Evolutionary conservation across 108 stramenopile species (phyloP), one percentile per base, ranked within the genome.

Genomic region (Schizochytrium sp.): DNA sequence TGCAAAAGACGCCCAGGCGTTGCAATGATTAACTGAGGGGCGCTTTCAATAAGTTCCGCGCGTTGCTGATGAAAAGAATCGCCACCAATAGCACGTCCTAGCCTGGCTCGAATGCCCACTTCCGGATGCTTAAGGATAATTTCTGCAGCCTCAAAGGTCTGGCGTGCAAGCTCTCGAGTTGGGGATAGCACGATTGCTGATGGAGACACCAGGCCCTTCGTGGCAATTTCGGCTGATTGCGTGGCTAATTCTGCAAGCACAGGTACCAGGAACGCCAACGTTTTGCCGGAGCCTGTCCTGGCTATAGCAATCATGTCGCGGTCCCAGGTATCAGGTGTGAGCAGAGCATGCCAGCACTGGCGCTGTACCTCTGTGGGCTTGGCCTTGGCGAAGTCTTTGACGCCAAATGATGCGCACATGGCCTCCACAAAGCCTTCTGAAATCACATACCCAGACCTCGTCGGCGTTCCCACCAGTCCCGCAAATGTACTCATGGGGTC

Each of bases 261-360:
- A 19, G 94, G 94, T 3, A 94, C 61, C 50, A 90, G 49, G 58
- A 94, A 94, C 12, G 93, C 93, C 7, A 94, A 72, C 28, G 94
- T 94, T 92, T 94, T 94, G 4, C 94, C 94, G 49, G 93, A 92
- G 46, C 94, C 94, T 8, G 94, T 94, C 87, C 93, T 90, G 17
- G 94, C 93, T 41, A 93, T 92, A 44, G 93, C 94, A 19, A 94
- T 90, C 41, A 94, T 64, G 87, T 94, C 94, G 44, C 92, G 83
- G 5, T 56, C 50, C 76, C 53, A 44, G 5, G 87, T 15, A 44
- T 42, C 55, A 28, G 44, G 64, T 28, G 45, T 47, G 17, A 89
- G 4, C 19, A 45, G 42, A 47, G 15, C 91, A 87, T 88, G 3
- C 5, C 61, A 28, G 88, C 76, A 17, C 44, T 5, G 17, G 87